Evolutionary conservation across 2,329 filamentous ascomycete species (phyloP), one percentile per base, ranked within the genome.

Genomic region (Fusarium chuoi): DNA sequence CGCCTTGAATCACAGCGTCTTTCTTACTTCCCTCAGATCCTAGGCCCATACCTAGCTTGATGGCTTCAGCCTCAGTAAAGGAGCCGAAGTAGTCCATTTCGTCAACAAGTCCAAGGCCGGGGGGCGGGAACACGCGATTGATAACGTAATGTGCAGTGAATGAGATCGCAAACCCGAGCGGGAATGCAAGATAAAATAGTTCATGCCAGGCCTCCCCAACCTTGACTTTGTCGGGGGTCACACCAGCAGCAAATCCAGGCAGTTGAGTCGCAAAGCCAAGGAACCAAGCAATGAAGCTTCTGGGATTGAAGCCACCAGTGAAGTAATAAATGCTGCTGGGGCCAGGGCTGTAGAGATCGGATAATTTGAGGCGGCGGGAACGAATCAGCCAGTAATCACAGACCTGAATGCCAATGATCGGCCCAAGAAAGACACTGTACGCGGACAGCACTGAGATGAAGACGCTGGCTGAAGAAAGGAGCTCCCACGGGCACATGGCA

Each of bases 301-400:
- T 28, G 0, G 24, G 35, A 2, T 54, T 54, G 13, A 54, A 54
- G 9, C 51, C 51, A 17, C 7, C 6, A 2, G 3, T 28, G 10
- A 54, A 54, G 6, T 22, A 54, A 6, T 54, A 54, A 5, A 54
- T 54, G 7, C 51, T 54, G 20, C 7, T 7, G 9, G 24, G 33
- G 1, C n/a, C 35, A 36, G 51, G 51, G 4, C 22, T 39, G 5
- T 54, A 54, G 18, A 54, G 51, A 9, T 54, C 35, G 2, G 51
- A 26, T 2, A 54, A 0, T 6, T 39, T 54, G 14, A 54, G 13
- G 7, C 35, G 35, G 4, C 35, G 51, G 4, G 24, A 38, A 2
- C 51, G 51, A 14, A 54, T 28, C 24, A 54, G 14, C 51, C 51
- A 54, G 10, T 54, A 54, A 28, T 54, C 51, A 5, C 51, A 54